Evolutionary conservation across 2,329 filamentous ascomycete species (phyloP), one percentile per base, ranked within the genome.

Genomic region (Podosphaera xanthii): DNA sequence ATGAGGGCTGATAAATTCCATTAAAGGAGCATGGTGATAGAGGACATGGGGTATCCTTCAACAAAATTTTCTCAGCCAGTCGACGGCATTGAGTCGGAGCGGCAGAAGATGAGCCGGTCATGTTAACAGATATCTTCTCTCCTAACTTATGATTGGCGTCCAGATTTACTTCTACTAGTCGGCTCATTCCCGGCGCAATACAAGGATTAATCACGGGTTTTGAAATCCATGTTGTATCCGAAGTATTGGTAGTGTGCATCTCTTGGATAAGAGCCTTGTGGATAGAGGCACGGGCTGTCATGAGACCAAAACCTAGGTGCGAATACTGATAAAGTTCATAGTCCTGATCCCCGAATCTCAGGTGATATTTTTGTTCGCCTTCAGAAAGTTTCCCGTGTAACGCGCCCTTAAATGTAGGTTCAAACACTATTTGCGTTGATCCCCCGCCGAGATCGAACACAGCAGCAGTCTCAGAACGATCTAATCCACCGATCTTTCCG

Each of bases 261-360:
- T 86, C 81, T 62, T 88, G 77, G 56, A 96, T 72, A 59, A 98
- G 76, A 40, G 77, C 75, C 65, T 80, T 78, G 74, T 96, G 88
- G 58, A 98, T 81, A 62, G 90, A 80, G 60, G 94, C 84, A 64
- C 92, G 87, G 48, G 92, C 94, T 64, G 87, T 83, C 90, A 97
- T 98, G 61, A 98, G 77, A 63, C 92, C 92, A 69, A 94, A 98
- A 64, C 91, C 91, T 60, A 98, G 81, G 72, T 98, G 94, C 10
- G 91, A 97, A 75, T 98, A 91, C 72, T 98, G 92, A 75, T 98
- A 98, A 46, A 98, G 81, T 57, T 86, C 83, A 69, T 97, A 98
- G 63, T 90, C 77, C 64, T 87, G 86, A 62, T 90, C 91, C 64
- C 91, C 90, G 67, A 97, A 98, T 63, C 82, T 79, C 61, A 98